Base-by-base conservation (phyloP, 163 green algal genomes). In the Coccomyxa subellipsoidea region DNA sequence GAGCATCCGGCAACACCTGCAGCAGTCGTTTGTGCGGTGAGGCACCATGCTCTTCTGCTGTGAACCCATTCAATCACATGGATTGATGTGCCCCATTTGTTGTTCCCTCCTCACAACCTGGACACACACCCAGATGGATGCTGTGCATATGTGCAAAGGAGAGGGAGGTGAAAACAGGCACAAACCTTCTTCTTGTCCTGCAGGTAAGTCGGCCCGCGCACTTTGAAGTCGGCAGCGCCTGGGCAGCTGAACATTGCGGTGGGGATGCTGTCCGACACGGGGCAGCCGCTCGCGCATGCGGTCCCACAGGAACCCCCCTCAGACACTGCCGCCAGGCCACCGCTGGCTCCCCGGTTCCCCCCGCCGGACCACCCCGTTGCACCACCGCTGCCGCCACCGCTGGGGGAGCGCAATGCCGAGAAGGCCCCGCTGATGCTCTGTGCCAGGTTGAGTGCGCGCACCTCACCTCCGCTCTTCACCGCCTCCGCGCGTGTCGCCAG, bases 121-220 rank as follows among this genome's bases (percentile, higher is more conserved):
- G n/a, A n/a, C n/a, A n/a, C n/a, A n/a, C n/a, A n/a, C n/a, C n/a
- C n/a, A n/a, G n/a, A n/a, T n/a, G n/a, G n/a, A n/a, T n/a, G n/a
- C n/a, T n/a, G n/a, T n/a, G n/a, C n/a, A n/a, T n/a, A n/a, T n/a
- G n/a, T n/a, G n/a, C n/a, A n/a, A n/a, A n/a, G 23, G 47, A 36
- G 3, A 18, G 31, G 69, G 69, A 29, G n/a, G 18, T 34, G 2
- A 34, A 23, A 18, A 38, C 21, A 18, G 15, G 66, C 4, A 23
- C 76, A 32, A 15, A 84, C 84, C 84, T 88, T 88, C 38, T 86
- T 82, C 66, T 83, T 84, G 37, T 88, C 84, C 5, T 78, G 15
- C n/a, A 88, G 79, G 75, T 88, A 88, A 31, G 40, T 79, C 4
- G 66, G 34, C 18, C 81, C 81, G 6, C 84, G 77, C 12, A 86